These are phyloP conservation scores for Peronospora destructor DNA, from an alignment of 352 stramenopile genomes.

Conservation along the genomic window DNA sequence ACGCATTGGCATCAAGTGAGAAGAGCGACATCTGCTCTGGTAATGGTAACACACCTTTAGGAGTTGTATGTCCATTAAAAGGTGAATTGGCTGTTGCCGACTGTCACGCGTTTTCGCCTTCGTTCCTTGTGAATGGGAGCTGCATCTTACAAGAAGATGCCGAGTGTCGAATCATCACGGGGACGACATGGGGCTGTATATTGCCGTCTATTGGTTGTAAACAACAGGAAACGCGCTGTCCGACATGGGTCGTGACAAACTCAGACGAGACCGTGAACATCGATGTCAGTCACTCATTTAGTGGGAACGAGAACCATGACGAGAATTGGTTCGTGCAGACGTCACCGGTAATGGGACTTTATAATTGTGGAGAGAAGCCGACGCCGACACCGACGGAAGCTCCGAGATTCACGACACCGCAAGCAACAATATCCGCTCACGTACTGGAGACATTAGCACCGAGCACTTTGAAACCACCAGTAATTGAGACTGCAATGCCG, in stretches of 20 bases:
- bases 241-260: constrained; percentile 11
- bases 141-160: constrained; percentile 29
- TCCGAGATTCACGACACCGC: neutral
- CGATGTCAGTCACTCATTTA: constrained; percentile 14
- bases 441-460: neutral
- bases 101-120: constrained; percentile 36
- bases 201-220: constrained; percentile 29
- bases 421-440: constrained; percentile 29
- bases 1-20: constrained; percentile 27
- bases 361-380: constrained; percentile 18
- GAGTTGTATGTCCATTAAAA: constrained; percentile 37
- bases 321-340: constrained; percentile 26
- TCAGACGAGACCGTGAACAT: constrained; percentile 9
- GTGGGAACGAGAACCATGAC: constrained; percentile 21
- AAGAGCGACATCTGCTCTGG: constrained; percentile 35
- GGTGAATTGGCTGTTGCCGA: constrained; percentile 31
- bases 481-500: neutral
- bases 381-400: constrained; percentile 8
- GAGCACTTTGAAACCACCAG: neutral
- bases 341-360: constrained; percentile 13
- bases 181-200: constrained; percentile 28
- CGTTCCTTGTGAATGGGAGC: constrained; percentile 20
- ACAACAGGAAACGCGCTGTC: neutral
- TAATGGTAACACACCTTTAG: constrained; percentile 21
- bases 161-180: constrained; percentile 21